Conservation (phyloP, 495 filamentous ascomycete species). For the Aspergillus conjunctus region DNA sequence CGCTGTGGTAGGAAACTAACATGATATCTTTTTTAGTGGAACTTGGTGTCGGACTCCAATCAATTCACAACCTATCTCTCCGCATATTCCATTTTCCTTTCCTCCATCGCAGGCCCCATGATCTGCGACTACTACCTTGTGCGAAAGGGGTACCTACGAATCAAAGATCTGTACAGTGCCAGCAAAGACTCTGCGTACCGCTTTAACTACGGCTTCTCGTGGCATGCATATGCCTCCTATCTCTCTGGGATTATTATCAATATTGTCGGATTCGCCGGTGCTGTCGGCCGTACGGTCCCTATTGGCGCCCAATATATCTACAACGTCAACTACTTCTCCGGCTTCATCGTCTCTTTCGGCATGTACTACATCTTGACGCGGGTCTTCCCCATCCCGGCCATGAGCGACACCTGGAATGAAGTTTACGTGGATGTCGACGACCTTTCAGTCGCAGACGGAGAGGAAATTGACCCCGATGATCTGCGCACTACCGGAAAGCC, state of each 20-base stretch:
- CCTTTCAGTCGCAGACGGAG: conserved; percentile 43
- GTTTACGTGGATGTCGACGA: conserved; percentile 62
- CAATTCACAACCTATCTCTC: conserved; percentile 94
- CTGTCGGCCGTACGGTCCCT: conserved; percentile 70
- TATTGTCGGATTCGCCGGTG: conserved; percentile 87
- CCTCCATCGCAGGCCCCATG: conserved; percentile 89
- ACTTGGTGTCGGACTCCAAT: conserved; percentile 74
- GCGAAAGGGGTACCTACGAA: conserved; percentile 77
- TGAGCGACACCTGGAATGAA: conserved; percentile 78
- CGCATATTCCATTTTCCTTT: conserved; percentile 94
- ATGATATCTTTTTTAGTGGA: conserved; percentile 54
- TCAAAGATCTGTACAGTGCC: conserved; percentile 78
- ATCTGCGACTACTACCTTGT: conserved; percentile 89
- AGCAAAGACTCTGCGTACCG: conserved; percentile 69
- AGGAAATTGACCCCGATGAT: conserved; percentile 33
- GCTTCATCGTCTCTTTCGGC: conserved; percentile 68
- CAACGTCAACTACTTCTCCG: conserved; percentile 86
- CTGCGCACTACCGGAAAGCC: conserved; percentile 15
- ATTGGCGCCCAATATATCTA: conserved; percentile 85
- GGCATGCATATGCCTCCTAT: conserved; percentile 83
- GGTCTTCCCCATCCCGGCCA: conserved; percentile 71
- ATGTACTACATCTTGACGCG: conserved; percentile 73
- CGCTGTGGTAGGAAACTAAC: conserved; percentile 8
- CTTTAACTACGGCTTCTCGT: conserved; percentile 73
- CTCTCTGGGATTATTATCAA: conserved; percentile 87